Evolutionary conservation across 441 rosid genomes (phyloP).

Genomic region (Populus hybrid): DNA sequence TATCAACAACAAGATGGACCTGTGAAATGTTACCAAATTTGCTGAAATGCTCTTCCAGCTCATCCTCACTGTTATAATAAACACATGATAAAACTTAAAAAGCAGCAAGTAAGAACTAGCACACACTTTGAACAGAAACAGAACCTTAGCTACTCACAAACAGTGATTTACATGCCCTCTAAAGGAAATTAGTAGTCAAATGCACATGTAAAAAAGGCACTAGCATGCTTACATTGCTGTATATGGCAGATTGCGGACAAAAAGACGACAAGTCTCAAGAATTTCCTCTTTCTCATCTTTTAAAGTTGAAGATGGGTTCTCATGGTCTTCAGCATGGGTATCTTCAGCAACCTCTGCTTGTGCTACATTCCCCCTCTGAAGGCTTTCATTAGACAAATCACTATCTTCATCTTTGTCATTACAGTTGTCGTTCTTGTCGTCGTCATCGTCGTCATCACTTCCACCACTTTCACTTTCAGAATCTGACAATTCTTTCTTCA

Average conservation of each 20-base stretch:
- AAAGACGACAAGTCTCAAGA: constrained; percentile 62
- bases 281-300: constrained; percentile 40
- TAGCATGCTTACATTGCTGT: constrained; percentile 49
- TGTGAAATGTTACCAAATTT: constrained; percentile 55
- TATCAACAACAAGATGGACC: constrained; percentile 86
- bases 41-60: constrained; percentile 70
- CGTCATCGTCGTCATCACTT: constrained; percentile 27
- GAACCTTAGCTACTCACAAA: not conserved
- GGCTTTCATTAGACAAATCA: constrained; percentile 20
- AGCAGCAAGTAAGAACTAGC: not conserved
- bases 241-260: constrained; percentile 82
- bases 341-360: constrained; percentile 31
- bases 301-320: constrained; percentile 28
- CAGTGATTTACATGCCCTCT: not conserved
- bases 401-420: constrained; percentile 16
- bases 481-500: constrained; percentile 71
- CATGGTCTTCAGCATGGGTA: constrained; percentile 40
- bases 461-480: constrained; percentile 71
- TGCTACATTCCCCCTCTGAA: constrained; percentile 21
- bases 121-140: not conserved
- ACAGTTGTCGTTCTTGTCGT: not conserved
- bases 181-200: not conserved
- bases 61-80: constrained; percentile 67
- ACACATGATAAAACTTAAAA: constrained; percentile 5
- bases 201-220: not conserved